Conservation (phyloP, 495 filamentous ascomycete species). For the Annulohypoxylon stygium region DNA sequence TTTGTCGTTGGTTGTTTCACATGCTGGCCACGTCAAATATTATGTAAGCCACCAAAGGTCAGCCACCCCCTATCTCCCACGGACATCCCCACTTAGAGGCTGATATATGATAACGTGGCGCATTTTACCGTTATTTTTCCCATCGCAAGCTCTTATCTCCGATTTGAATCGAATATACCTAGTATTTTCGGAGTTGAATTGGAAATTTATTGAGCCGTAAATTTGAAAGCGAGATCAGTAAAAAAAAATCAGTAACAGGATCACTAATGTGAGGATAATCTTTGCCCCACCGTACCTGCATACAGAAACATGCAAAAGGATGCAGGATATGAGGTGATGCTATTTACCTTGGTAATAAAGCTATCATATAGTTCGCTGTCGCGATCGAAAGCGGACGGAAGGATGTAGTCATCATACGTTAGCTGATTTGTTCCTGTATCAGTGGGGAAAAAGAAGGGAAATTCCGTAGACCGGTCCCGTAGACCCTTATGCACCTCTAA, state of each 20-base stretch:
- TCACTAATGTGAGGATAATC: neutral
- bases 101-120: neutral
- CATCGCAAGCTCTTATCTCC: neutral
- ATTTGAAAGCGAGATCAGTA: constrained; percentile 4
- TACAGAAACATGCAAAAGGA: neutral
- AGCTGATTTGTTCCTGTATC: constrained; percentile 4
- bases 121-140: neutral
- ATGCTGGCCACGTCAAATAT: neutral
- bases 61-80: neutral
- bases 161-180: neutral
- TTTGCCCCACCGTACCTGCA: constrained; percentile 9
- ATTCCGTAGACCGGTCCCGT: neutral
- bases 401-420: constrained; percentile 4
- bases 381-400: neutral
- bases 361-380: constrained; percentile 8
- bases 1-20: neutral
- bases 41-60: constrained; percentile 2
- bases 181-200: neutral
- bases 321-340: neutral
- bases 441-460: neutral
- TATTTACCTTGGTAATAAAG: constrained; percentile 1
- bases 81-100: neutral
- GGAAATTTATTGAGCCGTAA: neutral
- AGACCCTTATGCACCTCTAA: neutral
- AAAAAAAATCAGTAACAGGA: neutral